Evolutionary conservation across 1,139 yeast genomes (phyloP), one percentile per base, ranked within the genome.

Genomic region (Candida sanyaensis): DNA sequence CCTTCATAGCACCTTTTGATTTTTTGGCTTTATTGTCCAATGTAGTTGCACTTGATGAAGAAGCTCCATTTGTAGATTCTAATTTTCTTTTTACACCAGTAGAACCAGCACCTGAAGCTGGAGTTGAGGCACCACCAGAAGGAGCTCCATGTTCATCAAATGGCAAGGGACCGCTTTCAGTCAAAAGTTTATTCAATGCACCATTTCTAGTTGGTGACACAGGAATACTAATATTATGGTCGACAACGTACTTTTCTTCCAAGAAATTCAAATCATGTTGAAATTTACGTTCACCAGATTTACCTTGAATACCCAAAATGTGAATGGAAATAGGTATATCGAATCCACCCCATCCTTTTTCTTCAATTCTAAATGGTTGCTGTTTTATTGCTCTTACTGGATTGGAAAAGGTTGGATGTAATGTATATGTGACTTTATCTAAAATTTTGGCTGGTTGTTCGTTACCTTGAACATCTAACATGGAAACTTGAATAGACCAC

Each of bases 321-420:
- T 86, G 88, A 49, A 91, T 75, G 17, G 88, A 78, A 55, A 93
- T 85, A 43, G 89, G 90, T 62, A 93, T 80, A 63, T 92, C 97
- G 62, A 92, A 92, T 58, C 93, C 99, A 63, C 99, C 99, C 99
- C 99, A 93, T 43, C 99, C 99, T 72, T 90, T 87, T 67, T 93
- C 99, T 63, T 85, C 89, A 47, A 93, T 86, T 62, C 73, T 80
- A 71, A 92, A 93, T n/a, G 99, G 99, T 21, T 88, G 82, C 60
- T 84, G 84, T 61, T 88, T 90, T 60, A 90, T 67, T 6, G 86
- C 77, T 69, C 98, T 80, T 54, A 81, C 84, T 9, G 98, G 99
- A 65, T 90, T 90, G 47, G 84, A 83, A 68, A 93, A 93, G 11
- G 99, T 93, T 34, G 98, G 98, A 73, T 93, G 99, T 57, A 93